These are phyloP conservation scores for Kodamaea fukazawae DNA, from an alignment of 805 yeast genomes.

Conservation along the genomic window DNA sequence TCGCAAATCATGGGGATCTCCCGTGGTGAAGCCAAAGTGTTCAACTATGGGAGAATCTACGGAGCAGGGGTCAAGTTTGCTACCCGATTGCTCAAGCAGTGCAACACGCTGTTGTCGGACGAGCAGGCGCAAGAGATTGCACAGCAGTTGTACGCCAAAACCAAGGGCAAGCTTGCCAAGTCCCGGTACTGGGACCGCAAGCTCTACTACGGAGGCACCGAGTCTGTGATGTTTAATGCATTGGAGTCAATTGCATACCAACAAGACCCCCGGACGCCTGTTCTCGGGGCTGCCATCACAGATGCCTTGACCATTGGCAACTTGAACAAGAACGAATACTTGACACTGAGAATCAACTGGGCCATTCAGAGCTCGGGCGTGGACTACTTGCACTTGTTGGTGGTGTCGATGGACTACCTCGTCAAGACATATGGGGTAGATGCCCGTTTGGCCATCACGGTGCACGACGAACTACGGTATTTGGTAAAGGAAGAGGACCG, in stretches of 20 bases:
- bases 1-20: conserved; percentile 86
- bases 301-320: conserved; percentile 69
- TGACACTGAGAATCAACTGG: conserved; percentile 95
- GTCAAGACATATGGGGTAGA: conserved; percentile 59
- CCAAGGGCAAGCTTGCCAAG: conserved; percentile 62
- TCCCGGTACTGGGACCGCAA: conserved; percentile 25
- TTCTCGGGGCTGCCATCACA: conserved; percentile 90
- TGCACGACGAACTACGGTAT: conserved; percentile 92
- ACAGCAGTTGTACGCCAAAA: conserved; percentile 63
- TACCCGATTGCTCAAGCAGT: conserved; percentile 74
- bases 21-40: conserved; percentile 89
- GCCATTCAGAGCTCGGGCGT: conserved; percentile 98
- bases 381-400: conserved; percentile 82
- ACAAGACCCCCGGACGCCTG: conserved; percentile 82
- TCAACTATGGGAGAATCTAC: conserved; percentile 94
- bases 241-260: conserved; percentile 84
- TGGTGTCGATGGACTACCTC: conserved; percentile 85
- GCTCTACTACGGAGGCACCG: conserved; percentile 86
- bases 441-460: conserved; percentile 81
- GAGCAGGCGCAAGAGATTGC: conserved; percentile 67
- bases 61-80: conserved; percentile 97
- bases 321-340: conserved; percentile 59
- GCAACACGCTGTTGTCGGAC: conserved; percentile 69
- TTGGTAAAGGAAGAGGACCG: conserved; percentile 70
- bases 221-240: conserved; percentile 85